A percentile compares a stretch with the other conserved stretches of the same genome.
Evolutionary conservation across 2,329 filamentous ascomycete species (phyloP).

Genomic region (Colletotrichum musicola): DNA sequence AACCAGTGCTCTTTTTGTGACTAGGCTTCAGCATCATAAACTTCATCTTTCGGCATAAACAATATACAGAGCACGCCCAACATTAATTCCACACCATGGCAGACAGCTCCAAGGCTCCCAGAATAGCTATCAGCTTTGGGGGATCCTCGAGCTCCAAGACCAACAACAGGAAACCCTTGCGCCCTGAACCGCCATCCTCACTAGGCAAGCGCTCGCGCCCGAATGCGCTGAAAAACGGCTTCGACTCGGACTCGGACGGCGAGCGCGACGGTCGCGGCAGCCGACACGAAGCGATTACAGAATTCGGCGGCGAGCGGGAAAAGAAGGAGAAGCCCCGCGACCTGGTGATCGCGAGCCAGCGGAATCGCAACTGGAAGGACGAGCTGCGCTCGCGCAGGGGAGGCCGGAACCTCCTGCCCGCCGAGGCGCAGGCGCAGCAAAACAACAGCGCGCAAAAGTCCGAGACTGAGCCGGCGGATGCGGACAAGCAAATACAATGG

Average conservation of each 20-base stretch:
- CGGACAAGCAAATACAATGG: slow-evolving; percentile 68
- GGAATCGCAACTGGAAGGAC: slow-evolving; percentile 74
- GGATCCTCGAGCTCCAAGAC: slow-evolving; percentile 27
- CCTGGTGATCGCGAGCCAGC: slow-evolving; percentile 69
- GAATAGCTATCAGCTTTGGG: slow-evolving; percentile 41
- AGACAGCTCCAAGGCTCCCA: slow-evolving; percentile 28
- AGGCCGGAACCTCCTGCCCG: slow-evolving; percentile 68
- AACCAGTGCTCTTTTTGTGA: slow-evolving; percentile 16
- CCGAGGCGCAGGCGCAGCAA: slow-evolving; percentile 63
- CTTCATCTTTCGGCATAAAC: background rate
- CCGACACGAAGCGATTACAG: slow-evolving; percentile 62
- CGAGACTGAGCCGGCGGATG: slow-evolving; percentile 56
- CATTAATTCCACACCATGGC: slow-evolving; percentile 23
- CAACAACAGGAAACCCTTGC: slow-evolving; percentile 22
- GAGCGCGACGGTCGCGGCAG: slow-evolving; percentile 41
- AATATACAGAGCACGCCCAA: background rate
- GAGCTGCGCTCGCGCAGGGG: slow-evolving; percentile 62
- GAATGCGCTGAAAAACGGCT: slow-evolving; percentile 58
- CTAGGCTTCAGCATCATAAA: background rate
- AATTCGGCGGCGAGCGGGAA: slow-evolving; percentile 60
- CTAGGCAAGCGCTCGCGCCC: slow-evolving; percentile 63
- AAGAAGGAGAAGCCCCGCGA: slow-evolving; percentile 49
- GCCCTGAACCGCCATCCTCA: slow-evolving; percentile 51
- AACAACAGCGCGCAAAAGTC: slow-evolving; percentile 48
- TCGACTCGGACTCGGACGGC: slow-evolving; percentile 54